Evolutionary conservation across 2,329 filamentous ascomycete genomes (phyloP), one percentile per base, ranked within the genome.

Genomic region (Fusarium cicatricum): DNA sequence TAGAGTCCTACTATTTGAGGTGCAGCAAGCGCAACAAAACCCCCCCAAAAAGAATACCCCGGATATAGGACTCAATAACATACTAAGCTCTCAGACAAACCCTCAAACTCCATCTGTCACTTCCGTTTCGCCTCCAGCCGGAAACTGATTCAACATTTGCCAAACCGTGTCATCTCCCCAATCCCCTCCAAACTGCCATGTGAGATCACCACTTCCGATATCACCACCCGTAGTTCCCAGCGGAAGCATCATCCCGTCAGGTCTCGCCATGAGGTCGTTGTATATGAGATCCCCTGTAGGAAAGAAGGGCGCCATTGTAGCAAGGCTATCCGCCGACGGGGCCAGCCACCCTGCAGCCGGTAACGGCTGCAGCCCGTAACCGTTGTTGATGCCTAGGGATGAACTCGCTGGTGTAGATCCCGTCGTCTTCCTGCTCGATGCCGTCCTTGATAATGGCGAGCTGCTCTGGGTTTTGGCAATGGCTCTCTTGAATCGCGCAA

Each of bases 231-330:
- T 47, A 52, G 46, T 15, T 4, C 52, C 43, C 32, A 70, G 58
- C 17, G 66, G 61, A 28, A 70, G 37, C 8, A 58, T 29, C n/a
- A 64, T 61, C 50, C 68, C 64, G 40, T 70, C 71, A 3, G 71
- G 70, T 11, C 78, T 72, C n/a, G 77, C 80, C 11, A 75, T 78
- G 4, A 86, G 72, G 29, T 86, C 80, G 59, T 86, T 84, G 64
- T 82, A 86, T 1, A 84, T 72, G 5, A 87, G 72, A 60, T 87
- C 84, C 16, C 80, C 79, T 53, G 82, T 84, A 0, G 84, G 81
- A 49, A 84, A 85, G 54, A 86, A 77, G 14, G 83, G 82, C 59
- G 81, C 78, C 53, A 87, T 77, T 11, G 74, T 72, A 17, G 78
- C 72, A 63, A 85, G 80, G 62, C 82, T 78, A 55, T 83, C 81